These are phyloP conservation scores for Gilbertella persicaria DNA, from an alignment of 371 early-diverging fungal species.

Conservation along the genomic window DNA sequence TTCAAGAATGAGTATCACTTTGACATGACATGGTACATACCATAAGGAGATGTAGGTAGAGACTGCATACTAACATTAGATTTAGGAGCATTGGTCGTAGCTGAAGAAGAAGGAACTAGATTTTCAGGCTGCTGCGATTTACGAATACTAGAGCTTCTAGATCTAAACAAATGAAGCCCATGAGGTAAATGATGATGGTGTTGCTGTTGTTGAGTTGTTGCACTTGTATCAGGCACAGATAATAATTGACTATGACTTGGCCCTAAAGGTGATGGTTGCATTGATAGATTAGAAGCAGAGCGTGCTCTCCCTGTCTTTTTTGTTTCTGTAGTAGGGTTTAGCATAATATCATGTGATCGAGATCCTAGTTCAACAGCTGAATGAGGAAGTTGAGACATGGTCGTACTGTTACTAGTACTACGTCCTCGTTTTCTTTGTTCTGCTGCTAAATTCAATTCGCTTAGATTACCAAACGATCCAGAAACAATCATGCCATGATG, in stretches of 20 bases:
- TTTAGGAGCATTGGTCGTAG: constrained; percentile 1
- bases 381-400: neutral
- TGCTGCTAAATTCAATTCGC: constrained; percentile 19
- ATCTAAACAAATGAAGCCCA: constrained; percentile 28
- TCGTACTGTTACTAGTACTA: constrained; percentile 19
- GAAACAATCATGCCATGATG: constrained; percentile 27
- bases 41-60: constrained; percentile 13
- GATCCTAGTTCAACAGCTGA: constrained; percentile 8
- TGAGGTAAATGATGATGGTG: constrained; percentile 22
- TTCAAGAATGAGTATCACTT: neutral
- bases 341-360: constrained; percentile 18
- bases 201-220: constrained; percentile 5
- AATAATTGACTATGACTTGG: constrained; percentile 7
- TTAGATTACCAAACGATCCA: constrained; percentile 35
- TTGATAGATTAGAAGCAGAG: constrained; percentile 20
- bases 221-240: constrained; percentile 12
- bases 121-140: constrained; percentile 1
- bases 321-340: neutral
- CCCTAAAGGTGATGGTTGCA: constrained; percentile 10
- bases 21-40: constrained; percentile 1
- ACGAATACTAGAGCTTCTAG: constrained; percentile 22
- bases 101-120: neutral
- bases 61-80: constrained; percentile 16
- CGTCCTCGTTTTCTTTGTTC: constrained; percentile 12
- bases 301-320: constrained; percentile 14